A percentile compares a stretch with the other conserved stretches of the same genome.
These are phyloP conservation scores for Aulographum hederae DNA, from an alignment of 2,329 filamentous ascomycete species.

Conservation along the genomic window DNA sequence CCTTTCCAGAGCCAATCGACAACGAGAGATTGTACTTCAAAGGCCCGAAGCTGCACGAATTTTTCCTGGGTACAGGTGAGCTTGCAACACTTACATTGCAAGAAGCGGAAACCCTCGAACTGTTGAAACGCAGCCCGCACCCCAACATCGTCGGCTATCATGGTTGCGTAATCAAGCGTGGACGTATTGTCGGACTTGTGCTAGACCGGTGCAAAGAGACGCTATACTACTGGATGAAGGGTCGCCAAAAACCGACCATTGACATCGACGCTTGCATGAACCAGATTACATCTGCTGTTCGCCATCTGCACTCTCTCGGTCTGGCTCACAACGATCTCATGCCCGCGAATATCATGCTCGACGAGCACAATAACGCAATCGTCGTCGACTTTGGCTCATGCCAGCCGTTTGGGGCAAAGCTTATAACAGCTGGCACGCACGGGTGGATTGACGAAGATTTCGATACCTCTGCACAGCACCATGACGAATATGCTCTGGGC, in stretches of 20 bases:
- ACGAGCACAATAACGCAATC: slow-evolving; percentile 12
- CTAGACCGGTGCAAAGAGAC: slow-evolving; percentile 6
- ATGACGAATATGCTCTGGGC: slow-evolving; percentile 6
- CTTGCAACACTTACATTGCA: slow-evolving; percentile 7
- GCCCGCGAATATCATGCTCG: slow-evolving; percentile 17
- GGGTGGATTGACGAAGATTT: slow-evolving; percentile 12
- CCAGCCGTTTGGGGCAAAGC: slow-evolving; percentile 10
- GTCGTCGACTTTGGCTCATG: slow-evolving; percentile 21
- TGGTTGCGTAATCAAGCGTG: slow-evolving; percentile 7
- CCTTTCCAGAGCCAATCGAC: too few relatives aligned
- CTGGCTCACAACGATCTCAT: slow-evolving; percentile 20
- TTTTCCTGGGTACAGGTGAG: slow-evolving; percentile 4
- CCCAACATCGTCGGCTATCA: slow-evolving; percentile 7
- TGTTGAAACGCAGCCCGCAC: slow-evolving; percentile 7
- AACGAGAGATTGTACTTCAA: too few relatives aligned
- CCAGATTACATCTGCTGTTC: slow-evolving; percentile 6
- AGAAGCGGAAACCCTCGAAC: slow-evolving; percentile 7
- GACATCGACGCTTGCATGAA: slow-evolving; percentile 5
- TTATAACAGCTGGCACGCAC: slow-evolving; percentile 11
- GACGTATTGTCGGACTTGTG: slow-evolving; percentile 7
- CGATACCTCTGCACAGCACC: slow-evolving; percentile 4
- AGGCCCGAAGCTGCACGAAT: slow-evolving; percentile 6
- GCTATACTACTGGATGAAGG: slow-evolving; percentile 5
- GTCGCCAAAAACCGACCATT: slow-evolving; percentile 3
- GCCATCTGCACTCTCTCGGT: slow-evolving; percentile 9